Conservation (phyloP, 2,329 filamentous ascomycete genomes). For the Monilinia polystroma region DNA sequence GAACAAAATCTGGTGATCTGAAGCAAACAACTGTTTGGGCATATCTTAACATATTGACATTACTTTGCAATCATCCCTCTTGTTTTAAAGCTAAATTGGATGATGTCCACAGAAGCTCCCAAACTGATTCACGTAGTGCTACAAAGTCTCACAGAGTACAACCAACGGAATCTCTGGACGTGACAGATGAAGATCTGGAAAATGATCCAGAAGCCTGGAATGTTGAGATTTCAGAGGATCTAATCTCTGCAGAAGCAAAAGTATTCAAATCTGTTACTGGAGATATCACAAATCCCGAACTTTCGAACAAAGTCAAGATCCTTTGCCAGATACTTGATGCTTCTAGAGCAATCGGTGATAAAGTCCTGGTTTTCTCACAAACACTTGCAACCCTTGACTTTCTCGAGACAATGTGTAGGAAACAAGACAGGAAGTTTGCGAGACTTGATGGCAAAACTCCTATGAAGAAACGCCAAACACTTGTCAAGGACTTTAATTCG, state of each 20-base stretch:
- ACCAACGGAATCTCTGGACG: not conserved
- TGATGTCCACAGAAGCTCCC: constrained; percentile 31
- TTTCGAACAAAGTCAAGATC: constrained; percentile 68
- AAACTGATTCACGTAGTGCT: not conserved
- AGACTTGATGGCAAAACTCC: constrained; percentile 68
- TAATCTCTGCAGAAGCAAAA: constrained; percentile 28
- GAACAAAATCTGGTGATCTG: constrained; percentile 41
- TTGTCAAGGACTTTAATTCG: constrained; percentile 68
- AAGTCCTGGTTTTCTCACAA: constrained; percentile 78
- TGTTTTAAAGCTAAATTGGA: constrained; percentile 48
- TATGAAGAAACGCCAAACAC: constrained; percentile 56
- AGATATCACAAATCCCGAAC: constrained; percentile 45
- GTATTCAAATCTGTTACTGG: constrained; percentile 13
- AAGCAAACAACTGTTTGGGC: constrained; percentile 50
- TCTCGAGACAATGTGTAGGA: constrained; percentile 56
- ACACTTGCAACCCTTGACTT: constrained; percentile 69
- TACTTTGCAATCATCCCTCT: constrained; percentile 59
- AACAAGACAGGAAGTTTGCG: constrained; percentile 48
- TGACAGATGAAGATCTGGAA: constrained; percentile 23
- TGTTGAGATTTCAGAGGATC: constrained; percentile 34
- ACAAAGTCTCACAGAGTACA: not conserved
- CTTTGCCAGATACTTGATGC: constrained; percentile 69
- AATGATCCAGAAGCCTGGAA: constrained; percentile 36
- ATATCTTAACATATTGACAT: constrained; percentile 52
- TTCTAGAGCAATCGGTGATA: constrained; percentile 62